Conservation (phyloP, 805 yeast genomes). For the Yamadazyma tumulicola region DNA sequence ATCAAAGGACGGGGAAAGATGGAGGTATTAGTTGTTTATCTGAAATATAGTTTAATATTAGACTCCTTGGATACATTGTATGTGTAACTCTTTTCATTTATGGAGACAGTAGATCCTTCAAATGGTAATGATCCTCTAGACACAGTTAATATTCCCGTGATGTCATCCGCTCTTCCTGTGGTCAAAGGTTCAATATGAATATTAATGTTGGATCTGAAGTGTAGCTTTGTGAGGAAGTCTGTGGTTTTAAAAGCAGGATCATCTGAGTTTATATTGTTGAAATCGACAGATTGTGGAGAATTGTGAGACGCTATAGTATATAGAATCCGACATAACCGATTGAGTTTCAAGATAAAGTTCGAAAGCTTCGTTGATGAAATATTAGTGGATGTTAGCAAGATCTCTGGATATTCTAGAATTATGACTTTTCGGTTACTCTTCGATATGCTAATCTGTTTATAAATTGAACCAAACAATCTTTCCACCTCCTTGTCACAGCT, state of each 20-base stretch:
- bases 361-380: conserved; percentile 33
- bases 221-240: conserved; percentile 44
- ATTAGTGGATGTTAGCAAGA: conserved; percentile 42
- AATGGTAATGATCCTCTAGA: conserved; percentile 50
- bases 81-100: conserved; percentile 58
- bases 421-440: conserved; percentile 18
- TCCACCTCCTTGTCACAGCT: conserved; percentile 14
- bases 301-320: conserved; percentile 39
- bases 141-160: conserved; percentile 68
- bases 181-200: conserved; percentile 62
- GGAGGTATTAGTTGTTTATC: conserved; percentile 29
- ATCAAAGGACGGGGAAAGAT: neutral
- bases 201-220: conserved; percentile 50
- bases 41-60: conserved; percentile 40
- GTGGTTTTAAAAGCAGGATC: conserved; percentile 40
- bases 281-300: conserved; percentile 30
- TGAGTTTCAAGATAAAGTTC: conserved; percentile 29
- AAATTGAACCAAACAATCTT: conserved; percentile 18
- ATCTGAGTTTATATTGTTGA: conserved; percentile 12
- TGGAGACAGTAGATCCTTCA: conserved; percentile 21
- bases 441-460: conserved; percentile 6
- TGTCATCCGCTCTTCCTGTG: conserved; percentile 81
- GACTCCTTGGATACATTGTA: conserved; percentile 58
- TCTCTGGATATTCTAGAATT: conserved; percentile 46
- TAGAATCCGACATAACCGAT: conserved; percentile 27